Conservation (phyloP, 2,329 filamentous ascomycete species). For the Colletotrichum navitas region DNA sequence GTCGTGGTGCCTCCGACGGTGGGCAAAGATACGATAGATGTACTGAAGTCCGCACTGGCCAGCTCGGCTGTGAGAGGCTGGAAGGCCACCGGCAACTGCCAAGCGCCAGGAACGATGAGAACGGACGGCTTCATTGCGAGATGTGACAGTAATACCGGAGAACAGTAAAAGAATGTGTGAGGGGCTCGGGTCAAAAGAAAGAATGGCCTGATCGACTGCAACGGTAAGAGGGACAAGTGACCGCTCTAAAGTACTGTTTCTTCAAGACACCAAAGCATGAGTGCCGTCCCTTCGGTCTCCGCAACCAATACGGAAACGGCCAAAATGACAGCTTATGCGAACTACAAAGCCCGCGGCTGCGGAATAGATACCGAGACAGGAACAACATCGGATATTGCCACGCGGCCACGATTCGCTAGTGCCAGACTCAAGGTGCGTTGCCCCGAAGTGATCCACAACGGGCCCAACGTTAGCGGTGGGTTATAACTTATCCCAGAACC, state of each 20-base stretch:
- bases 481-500: not conserved
- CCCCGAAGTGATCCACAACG: slow-evolving; percentile 29
- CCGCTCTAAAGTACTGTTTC: slow-evolving; percentile 31
- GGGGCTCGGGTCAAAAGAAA: slow-evolving; percentile 9
- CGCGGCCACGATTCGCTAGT: slow-evolving; percentile 14
- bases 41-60: slow-evolving; percentile 43
- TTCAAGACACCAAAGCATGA: slow-evolving; percentile 16
- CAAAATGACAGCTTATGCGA: slow-evolving; percentile 23
- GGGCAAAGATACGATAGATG: slow-evolving; percentile 49
- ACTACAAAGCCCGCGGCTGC: slow-evolving; percentile 2
- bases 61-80: slow-evolving; percentile 36
- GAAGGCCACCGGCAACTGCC: slow-evolving; percentile 52
- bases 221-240: slow-evolving; percentile 1
- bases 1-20: slow-evolving; percentile 49
- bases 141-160: not conserved
- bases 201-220: slow-evolving; percentile 16
- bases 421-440: slow-evolving; percentile 11
- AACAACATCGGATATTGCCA: slow-evolving; percentile 20
- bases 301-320: slow-evolving; percentile 31
- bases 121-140: slow-evolving; percentile 45
- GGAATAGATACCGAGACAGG: slow-evolving; percentile 1
- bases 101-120: slow-evolving; percentile 56
- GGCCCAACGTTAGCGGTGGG: slow-evolving; percentile 31
- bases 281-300: not conserved
- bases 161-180: not conserved